Percentiles rank a stretch among this genome's conserved stretches.
Evolutionary conservation across 345 rosid species (phyloP).

Genomic region (Lenwebbia sp.): DNA sequence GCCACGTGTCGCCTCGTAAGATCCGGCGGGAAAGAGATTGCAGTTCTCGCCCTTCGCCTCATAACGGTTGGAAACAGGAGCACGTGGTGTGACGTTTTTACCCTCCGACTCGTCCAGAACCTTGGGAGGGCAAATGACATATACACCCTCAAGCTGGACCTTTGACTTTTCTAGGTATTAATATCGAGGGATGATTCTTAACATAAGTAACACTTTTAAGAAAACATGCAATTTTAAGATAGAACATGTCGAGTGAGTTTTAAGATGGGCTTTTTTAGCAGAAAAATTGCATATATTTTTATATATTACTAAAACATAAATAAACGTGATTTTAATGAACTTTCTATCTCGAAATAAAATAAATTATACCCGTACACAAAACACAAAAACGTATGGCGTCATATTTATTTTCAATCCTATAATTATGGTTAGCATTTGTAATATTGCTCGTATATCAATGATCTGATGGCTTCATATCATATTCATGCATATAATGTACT

Average conservation of each 20-base stretch:
- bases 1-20: background rate
- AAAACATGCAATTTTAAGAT: too few relatives aligned
- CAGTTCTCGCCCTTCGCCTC: background rate
- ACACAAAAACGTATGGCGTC: background rate
- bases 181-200: background rate
- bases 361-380: rapidly evolving
- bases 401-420: rapidly evolving
- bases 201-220: background rate
- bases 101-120: background rate
- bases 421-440: rapidly evolving
- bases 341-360: background rate
- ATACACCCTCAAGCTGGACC: background rate
- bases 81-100: background rate
- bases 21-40: background rate
- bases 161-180: too few relatives aligned
- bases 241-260: too few relatives aligned
- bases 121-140: background rate
- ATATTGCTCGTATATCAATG: background rate
- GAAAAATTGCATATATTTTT: background rate
- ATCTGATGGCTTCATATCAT: background rate
- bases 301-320: background rate
- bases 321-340: too few relatives aligned
- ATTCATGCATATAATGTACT: background rate
- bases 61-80: background rate
- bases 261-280: too few relatives aligned